These are phyloP conservation scores for Ambrosia hybrid DNA, from an alignment of 140 eudicot species.

Conservation along the genomic window DNA sequence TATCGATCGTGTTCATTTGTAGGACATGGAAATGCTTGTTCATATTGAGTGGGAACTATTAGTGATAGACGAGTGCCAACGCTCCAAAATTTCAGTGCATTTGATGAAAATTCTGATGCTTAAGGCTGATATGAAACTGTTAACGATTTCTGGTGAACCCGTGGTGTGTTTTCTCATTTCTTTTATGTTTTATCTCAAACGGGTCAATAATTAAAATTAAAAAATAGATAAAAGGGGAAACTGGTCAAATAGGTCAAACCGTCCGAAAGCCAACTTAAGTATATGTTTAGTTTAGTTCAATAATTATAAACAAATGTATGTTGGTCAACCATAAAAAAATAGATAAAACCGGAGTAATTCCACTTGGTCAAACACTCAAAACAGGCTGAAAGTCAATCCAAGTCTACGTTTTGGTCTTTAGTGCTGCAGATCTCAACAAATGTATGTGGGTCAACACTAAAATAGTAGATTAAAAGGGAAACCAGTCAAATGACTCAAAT, in stretches of 20 bases:
- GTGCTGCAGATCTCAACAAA: background rate
- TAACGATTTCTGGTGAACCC: conserved; percentile 26
- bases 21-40: conserved; percentile 37
- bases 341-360: background rate
- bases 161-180: conserved; percentile 19
- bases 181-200: conserved; percentile 9
- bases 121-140: conserved; percentile 42
- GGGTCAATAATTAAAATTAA: background rate
- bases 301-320: background rate
- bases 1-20: background rate
- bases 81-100: conserved; percentile 11
- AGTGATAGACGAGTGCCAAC: conserved; percentile 48
- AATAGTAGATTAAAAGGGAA: background rate
- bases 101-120: conserved; percentile 24
- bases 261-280: background rate
- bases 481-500: no score
- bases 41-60: conserved; percentile 43
- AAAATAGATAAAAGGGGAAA: background rate
- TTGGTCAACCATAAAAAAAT: background rate
- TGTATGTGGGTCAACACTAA: background rate
- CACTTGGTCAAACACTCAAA: background rate
- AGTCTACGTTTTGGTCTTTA: background rate
- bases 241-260: background rate
- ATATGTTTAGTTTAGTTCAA: background rate
- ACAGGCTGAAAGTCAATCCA: background rate